Evolutionary conservation across 2,329 filamentous ascomycete genomes (phyloP).

Genomic region (Arthrobotrys entomopaga): DNA sequence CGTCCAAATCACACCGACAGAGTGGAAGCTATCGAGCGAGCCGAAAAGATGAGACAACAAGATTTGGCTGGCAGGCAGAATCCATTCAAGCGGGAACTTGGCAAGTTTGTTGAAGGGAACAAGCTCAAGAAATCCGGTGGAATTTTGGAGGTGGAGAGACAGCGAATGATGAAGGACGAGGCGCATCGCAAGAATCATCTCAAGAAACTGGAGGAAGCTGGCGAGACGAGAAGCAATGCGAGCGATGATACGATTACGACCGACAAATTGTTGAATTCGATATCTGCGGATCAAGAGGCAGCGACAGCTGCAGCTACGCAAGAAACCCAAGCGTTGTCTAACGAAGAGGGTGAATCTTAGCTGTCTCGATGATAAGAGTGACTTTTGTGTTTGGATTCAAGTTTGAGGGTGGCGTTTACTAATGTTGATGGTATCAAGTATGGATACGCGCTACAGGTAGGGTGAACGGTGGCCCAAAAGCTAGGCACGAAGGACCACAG

Average conservation of each 20-base stretch:
- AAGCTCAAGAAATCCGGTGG: constrained; percentile 96
- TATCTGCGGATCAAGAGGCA: constrained; percentile 51
- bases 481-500: not conserved
- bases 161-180: constrained; percentile 86
- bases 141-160: constrained; percentile 89
- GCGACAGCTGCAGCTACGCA: constrained; percentile 25
- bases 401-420: too few species aligned
- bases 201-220: constrained; percentile 62
- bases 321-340: constrained; percentile 2
- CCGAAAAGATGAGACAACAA: constrained; percentile 87
- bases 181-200: constrained; percentile 75
- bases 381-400: not conserved
- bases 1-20: constrained; percentile 94
- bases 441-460: too few species aligned
- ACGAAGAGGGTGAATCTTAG: constrained; percentile 2
- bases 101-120: constrained; percentile 84
- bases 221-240: constrained; percentile 50
- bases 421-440: too few species aligned
- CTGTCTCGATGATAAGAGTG: constrained; percentile 1
- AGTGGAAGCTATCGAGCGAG: constrained; percentile 95
- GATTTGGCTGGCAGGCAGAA: constrained; percentile 84
- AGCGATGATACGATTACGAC: constrained; percentile 50
- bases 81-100: constrained; percentile 83
- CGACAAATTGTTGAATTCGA: constrained; percentile 50
- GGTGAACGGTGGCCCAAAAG: too few species aligned